These are phyloP conservation scores for Saturnispora mendoncae DNA, from an alignment of 805 yeast genomes.

Conservation along the genomic window DNA sequence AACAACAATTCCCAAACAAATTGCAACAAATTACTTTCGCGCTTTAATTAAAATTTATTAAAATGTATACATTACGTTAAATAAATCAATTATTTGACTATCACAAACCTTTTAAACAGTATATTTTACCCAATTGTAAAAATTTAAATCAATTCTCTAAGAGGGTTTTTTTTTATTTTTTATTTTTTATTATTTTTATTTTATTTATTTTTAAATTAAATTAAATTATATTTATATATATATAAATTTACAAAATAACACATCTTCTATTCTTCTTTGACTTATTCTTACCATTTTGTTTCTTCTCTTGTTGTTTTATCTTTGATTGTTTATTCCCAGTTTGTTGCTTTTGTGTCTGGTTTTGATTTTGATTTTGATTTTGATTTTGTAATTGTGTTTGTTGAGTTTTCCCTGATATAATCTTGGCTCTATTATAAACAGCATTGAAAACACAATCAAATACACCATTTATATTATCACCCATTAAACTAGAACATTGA, in stretches of 20 bases:
- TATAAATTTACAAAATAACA: conserved; percentile 5
- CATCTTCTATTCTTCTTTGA: conserved; percentile 3
- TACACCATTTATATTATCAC: conserved; percentile 56
- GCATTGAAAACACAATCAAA: conserved; percentile 45
- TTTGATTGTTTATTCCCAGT: background rate
- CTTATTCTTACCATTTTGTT: background rate
- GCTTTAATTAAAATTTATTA: too few species aligned
- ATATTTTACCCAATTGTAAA: too few species aligned
- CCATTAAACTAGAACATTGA: conserved; percentile 70
- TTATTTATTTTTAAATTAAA: too few species aligned
- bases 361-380: background rate
- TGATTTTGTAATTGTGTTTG: background rate
- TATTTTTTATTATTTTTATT: too few species aligned
- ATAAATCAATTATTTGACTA: too few species aligned
- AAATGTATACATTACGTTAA: too few species aligned
- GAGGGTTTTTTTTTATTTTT: too few species aligned
- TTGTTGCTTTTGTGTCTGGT: background rate
- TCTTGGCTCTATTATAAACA: conserved; percentile 18
- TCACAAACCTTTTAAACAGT: too few species aligned
- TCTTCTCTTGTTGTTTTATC: background rate
- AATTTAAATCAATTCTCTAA: too few species aligned
- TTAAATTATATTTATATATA: background rate
- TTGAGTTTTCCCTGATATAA: conserved; percentile 7
- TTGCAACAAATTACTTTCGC: too few species aligned
- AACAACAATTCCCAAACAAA: too few species aligned